These are phyloP conservation scores for Aspergillus sojae DNA, from an alignment of 2,329 filamentous ascomycete genomes.

Conservation along the genomic window DNA sequence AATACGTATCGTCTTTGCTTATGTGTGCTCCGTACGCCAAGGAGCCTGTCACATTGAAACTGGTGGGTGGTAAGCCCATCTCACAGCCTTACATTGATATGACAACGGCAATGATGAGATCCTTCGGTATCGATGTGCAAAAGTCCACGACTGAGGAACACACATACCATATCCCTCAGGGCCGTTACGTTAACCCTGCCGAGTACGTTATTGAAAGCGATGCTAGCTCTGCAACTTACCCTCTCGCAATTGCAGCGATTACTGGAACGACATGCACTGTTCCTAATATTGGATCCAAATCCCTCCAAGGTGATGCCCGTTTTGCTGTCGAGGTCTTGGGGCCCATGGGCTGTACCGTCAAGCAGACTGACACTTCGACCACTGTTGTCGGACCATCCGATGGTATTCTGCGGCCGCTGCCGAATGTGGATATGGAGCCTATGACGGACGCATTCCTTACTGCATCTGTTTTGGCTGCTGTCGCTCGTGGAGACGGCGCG, in stretches of 20 bases:
- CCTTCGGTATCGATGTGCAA: constrained; percentile 82
- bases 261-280: constrained; percentile 94
- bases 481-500: constrained; percentile 69
- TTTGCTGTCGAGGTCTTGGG: constrained; percentile 88
- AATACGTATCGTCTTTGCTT: constrained; percentile 94
- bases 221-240: constrained; percentile 96
- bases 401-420: constrained; percentile 73
- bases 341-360: constrained; percentile 91
- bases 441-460: constrained; percentile 99
- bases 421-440: constrained; percentile 93
- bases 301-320: constrained; percentile 89
- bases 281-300: constrained; percentile 90
- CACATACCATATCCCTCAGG: constrained; percentile 91
- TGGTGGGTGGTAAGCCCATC: constrained; percentile 96
- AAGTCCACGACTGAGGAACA: constrained; percentile 77
- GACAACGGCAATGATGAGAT: constrained; percentile 96
- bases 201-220: constrained; percentile 95
- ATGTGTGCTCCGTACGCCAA: constrained; percentile 98
- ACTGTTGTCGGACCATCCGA: constrained; percentile 85
- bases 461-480: constrained; percentile 87
- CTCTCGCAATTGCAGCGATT: constrained; percentile 89
- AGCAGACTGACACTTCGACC: constrained; percentile 82
- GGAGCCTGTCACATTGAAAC: constrained; percentile 81
- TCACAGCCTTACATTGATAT: constrained; percentile 98
- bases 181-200: constrained; percentile 76